Percentiles rank a stretch among this genome's conserved stretches.
phyloP scores from a whole-genome alignment of 75 land plant species.

The Chamaecyparis obtusa region DNA sequence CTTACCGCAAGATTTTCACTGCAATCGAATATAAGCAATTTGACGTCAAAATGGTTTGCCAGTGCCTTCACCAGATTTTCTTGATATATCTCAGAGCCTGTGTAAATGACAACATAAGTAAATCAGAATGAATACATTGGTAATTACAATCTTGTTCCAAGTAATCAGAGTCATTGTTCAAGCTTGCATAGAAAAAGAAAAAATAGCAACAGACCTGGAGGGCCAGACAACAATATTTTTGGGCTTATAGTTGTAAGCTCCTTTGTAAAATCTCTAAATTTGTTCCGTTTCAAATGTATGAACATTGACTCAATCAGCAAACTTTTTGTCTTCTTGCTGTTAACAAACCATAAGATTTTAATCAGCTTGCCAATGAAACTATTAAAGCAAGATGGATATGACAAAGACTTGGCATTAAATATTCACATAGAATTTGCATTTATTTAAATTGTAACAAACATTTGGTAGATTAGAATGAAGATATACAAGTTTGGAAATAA shows the following conservation, averaged over 20 bases:
- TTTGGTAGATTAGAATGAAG: not conserved
- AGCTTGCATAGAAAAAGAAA: not conserved
- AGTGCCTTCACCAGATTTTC: conserved; percentile 76
- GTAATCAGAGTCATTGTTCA: not conserved
- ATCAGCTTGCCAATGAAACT: not conserved
- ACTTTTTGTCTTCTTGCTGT: conserved; percentile 81
- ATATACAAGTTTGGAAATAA: not conserved
- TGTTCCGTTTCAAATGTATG: conserved; percentile 57
- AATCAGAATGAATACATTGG: not conserved
- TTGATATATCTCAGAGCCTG: conserved; percentile 58
- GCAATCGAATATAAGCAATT: conserved; percentile 71
- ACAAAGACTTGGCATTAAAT: not conserved
- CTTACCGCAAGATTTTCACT: conserved; percentile 57
- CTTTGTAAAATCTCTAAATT: conserved; percentile 48
- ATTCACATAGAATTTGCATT: not conserved
- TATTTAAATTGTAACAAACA: not conserved
- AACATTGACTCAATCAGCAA: conserved; percentile 54
- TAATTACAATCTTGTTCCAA: not conserved
- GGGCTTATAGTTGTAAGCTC: conserved; percentile 58
- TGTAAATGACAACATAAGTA: not conserved
- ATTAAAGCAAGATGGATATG: not conserved
- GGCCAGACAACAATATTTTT: conserved; percentile 72
- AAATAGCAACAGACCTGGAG: conserved; percentile 47
- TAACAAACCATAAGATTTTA: not conserved
- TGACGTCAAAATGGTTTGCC: conserved; percentile 63